phyloP scores from a whole-genome alignment of 495 filamentous ascomycete genomes.

The Trichoderma erinaceum region DNA sequence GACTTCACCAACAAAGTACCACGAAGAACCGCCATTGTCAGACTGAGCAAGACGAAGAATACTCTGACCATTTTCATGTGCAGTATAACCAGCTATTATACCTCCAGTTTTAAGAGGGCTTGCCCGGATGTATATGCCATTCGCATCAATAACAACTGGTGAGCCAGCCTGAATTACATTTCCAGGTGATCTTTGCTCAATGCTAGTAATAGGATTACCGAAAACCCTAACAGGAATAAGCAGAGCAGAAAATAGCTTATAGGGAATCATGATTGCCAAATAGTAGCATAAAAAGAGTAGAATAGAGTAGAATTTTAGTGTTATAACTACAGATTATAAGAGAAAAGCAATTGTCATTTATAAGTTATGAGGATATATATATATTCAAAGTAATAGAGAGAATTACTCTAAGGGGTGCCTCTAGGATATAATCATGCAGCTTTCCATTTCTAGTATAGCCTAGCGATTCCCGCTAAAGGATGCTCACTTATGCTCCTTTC shows the following conservation, averaged over 20 bases:
- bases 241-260: neutral
- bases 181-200: neutral
- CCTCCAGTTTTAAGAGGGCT: neutral
- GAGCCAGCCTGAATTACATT: neutral
- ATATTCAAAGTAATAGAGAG: neutral
- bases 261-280: neutral
- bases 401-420: neutral
- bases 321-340: neutral
- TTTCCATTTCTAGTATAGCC: neutral
- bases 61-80: neutral
- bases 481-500: neutral
- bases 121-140: neutral
- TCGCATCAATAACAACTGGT: neutral
- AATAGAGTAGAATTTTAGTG: no score
- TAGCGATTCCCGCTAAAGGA: neutral
- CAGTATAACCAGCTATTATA: neutral
- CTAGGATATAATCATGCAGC: neutral
- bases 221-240: neutral
- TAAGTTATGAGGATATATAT: neutral
- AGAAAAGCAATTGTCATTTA: neutral
- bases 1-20: conserved; percentile 25
- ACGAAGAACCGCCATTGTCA: neutral
- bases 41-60: neutral
- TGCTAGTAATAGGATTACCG: neutral
- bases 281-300: neutral